phyloP scores from a whole-genome alignment of 1,284 basidiomycete genomes.

The Cystobasidiaceae sp. region DNA sequence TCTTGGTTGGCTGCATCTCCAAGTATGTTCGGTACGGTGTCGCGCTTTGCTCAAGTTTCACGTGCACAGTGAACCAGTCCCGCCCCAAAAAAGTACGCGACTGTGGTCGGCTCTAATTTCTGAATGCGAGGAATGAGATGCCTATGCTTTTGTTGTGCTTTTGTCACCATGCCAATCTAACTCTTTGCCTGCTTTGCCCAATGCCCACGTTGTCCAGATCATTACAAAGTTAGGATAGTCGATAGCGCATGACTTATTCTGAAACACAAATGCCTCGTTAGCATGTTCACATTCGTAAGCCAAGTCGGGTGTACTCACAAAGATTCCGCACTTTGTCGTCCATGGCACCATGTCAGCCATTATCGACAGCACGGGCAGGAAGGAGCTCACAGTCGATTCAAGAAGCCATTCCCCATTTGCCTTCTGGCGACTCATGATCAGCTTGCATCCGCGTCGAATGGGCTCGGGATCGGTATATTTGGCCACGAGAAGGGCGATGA shows the following conservation, averaged over 20 bases:
- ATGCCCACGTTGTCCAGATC: constrained; percentile 46
- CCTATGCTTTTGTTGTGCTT: too few species aligned
- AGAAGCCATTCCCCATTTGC: constrained; percentile 91
- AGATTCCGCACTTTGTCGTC: constrained; percentile 48
- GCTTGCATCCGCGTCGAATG: constrained; percentile 68
- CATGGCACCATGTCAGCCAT: constrained; percentile 31
- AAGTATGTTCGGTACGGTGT: too few species aligned
- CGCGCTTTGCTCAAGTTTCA: too few species aligned
- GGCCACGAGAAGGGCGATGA: constrained; percentile 86
- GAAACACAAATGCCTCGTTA: constrained; percentile 39
- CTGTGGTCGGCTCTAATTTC: too few species aligned
- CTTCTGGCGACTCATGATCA: constrained; percentile 86
- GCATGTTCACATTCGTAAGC: too few species aligned
- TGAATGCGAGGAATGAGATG: too few species aligned
- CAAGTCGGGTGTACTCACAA: too few species aligned
- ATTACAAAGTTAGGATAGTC: constrained; percentile 49
- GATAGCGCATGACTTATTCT: too few species aligned
- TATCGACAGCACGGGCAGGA: constrained; percentile 44
- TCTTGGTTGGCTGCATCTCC: too few species aligned
- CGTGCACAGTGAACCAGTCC: too few species aligned
- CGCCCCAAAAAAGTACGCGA: too few species aligned
- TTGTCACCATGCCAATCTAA: constrained; percentile 7
- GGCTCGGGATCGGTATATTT: constrained; percentile 73
- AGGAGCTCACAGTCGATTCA: constrained; percentile 87
- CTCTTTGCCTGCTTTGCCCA: constrained; percentile 43